A percentile compares a stretch with the other conserved stretches of the same genome.
Evolutionary conservation across 306 rosid genomes (phyloP).

Genomic region (Vigna hirtella): DNA sequence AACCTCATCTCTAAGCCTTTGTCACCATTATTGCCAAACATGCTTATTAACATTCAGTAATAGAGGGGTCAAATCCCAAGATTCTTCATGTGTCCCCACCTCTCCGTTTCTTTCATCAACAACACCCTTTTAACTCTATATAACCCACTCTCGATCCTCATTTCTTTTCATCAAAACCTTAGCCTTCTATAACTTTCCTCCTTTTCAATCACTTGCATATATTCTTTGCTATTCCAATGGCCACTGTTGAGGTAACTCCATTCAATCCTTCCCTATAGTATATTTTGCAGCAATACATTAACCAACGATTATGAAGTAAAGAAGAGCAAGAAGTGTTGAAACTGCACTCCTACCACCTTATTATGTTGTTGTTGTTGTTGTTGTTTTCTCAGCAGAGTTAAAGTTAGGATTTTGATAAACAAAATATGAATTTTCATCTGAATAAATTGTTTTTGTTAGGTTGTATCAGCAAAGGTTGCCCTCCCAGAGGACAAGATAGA

Average conservation of each 20-base stretch:
- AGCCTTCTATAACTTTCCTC: conserved; percentile 6
- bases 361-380: neutral
- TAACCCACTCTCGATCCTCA: conserved; percentile 45
- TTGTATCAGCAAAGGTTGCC: conserved; percentile 64
- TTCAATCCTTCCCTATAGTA: neutral
- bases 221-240: conserved; percentile 55
- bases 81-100: conserved; percentile 59
- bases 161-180: conserved; percentile 46
- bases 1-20: conserved; percentile 50
- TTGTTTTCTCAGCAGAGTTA: neutral
- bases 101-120: conserved; percentile 32
- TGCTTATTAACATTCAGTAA: conserved; percentile 51
- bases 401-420: neutral
- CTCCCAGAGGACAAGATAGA: conserved; percentile 55
- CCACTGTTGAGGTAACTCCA: conserved; percentile 68
- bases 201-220: conserved; percentile 26
- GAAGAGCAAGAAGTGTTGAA: neutral
- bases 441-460: conserved; percentile 46
- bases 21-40: conserved; percentile 60
- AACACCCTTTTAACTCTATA: conserved; percentile 51
- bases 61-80: conserved; percentile 70
- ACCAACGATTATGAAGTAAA: neutral
- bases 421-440: neutral
- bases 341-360: neutral
- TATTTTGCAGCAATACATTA: neutral